Evolutionary conservation across 2,329 filamentous ascomycete genomes (phyloP).

Genomic region (Colletotrichum truncatum): DNA sequence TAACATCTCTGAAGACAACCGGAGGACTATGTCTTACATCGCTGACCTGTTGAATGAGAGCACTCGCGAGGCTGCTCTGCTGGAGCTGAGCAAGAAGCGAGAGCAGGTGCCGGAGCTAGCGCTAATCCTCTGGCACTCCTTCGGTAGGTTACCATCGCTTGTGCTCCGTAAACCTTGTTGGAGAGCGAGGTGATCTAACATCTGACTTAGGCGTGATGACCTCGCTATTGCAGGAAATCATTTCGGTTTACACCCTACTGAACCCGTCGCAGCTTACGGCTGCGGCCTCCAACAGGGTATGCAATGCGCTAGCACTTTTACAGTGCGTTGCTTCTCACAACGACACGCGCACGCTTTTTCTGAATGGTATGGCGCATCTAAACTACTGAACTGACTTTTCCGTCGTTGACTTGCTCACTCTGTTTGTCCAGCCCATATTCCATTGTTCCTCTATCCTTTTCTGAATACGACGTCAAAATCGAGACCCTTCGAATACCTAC

Average conservation of each 20-base stretch:
- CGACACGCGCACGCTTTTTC: slow-evolving; percentile 91
- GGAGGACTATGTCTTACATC: slow-evolving; percentile 91
- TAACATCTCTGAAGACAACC: slow-evolving; percentile 86
- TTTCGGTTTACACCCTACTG: slow-evolving; percentile 95
- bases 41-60: slow-evolving; percentile 89
- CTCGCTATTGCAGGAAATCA: slow-evolving; percentile 95
- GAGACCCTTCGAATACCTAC: slow-evolving; percentile 95
- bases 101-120: slow-evolving; percentile 98
- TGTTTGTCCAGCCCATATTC: slow-evolving; percentile 80
- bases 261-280: slow-evolving; percentile 97
- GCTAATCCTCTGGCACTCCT: slow-evolving; percentile 97
- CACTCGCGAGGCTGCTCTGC: slow-evolving; percentile 87
- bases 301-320: slow-evolving; percentile 93
- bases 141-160: slow-evolving; percentile 69
- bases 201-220: slow-evolving; percentile 87
- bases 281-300: slow-evolving; percentile 96
- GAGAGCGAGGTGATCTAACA: background rate
- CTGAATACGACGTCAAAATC: slow-evolving; percentile 99
- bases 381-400: background rate
- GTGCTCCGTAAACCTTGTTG: background rate
- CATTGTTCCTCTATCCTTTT: slow-evolving; percentile 96
- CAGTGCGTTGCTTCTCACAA: slow-evolving; percentile 98
- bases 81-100: slow-evolving; percentile 98
- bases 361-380: slow-evolving; percentile 75
- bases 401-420: slow-evolving; percentile 21